These are phyloP conservation scores for Musa itinerans DNA, from an alignment of 176 grass and related monocot species.

Conservation along the genomic window DNA sequence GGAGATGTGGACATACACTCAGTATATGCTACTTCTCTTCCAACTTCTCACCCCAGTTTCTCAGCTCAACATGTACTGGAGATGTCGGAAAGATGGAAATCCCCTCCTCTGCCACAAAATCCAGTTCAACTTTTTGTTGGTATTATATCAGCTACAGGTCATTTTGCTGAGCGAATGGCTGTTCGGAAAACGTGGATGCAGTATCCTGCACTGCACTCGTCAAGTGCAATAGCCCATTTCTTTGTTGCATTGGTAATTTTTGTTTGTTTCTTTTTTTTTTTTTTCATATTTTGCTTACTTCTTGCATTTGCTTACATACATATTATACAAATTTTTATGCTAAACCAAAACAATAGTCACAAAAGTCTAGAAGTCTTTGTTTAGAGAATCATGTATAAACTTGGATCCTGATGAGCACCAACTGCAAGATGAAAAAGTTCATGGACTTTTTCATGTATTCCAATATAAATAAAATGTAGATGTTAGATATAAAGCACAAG, in stretches of 20 bases:
- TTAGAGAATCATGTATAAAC: no score
- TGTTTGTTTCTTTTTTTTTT: not conserved
- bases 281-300: not conserved
- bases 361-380: not conserved
- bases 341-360: not conserved
- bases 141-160: conserved; percentile 74
- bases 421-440: no score
- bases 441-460: no score
- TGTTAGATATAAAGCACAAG: no score
- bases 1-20: conserved; percentile 69
- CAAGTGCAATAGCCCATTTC: conserved; percentile 66
- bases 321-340: not conserved
- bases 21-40: conserved; percentile 70
- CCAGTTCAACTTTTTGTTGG: conserved; percentile 68
- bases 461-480: no score
- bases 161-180: conserved; percentile 90
- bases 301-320: not conserved
- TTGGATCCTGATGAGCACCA: no score
- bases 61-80: conserved; percentile 68
- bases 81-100: conserved; percentile 76
- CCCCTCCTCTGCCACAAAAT: conserved; percentile 38
- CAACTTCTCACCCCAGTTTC: conserved; percentile 35
- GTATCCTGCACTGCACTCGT: conserved; percentile 55
- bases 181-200: conserved; percentile 95
- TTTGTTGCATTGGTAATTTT: conserved; percentile 87